Conservation (phyloP, 371 early-diverging fungal genomes). For the Mortierella sp. region DNA sequence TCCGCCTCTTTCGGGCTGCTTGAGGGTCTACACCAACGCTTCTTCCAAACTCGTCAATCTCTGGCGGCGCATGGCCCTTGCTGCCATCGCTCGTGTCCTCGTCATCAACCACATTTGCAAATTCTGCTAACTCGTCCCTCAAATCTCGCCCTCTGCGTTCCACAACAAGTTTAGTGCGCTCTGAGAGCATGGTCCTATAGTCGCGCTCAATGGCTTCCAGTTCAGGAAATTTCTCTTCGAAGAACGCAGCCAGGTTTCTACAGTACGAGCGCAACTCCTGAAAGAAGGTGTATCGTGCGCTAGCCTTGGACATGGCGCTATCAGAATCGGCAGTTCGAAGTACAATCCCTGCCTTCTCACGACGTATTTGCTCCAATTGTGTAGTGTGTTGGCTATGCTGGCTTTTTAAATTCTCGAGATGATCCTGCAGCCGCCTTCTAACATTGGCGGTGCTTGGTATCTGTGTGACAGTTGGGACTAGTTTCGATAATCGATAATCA, state of each 20-base stretch:
- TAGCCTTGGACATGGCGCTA: slow-evolving; percentile 62
- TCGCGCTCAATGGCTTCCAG: slow-evolving; percentile 73
- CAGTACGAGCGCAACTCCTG: slow-evolving; percentile 72
- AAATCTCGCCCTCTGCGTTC: slow-evolving; percentile 61
- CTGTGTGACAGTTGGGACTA: slow-evolving; percentile 66
- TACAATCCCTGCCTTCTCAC: slow-evolving; percentile 58
- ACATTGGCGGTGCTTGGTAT: slow-evolving; percentile 68
- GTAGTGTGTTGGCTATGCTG: slow-evolving; percentile 60
- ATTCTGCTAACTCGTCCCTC: slow-evolving; percentile 64
- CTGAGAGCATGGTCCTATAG: slow-evolving; percentile 60
- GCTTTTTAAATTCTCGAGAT: slow-evolving; percentile 53
- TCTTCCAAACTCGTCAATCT: slow-evolving; percentile 67
- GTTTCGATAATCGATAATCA: not conserved
- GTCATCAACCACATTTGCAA: slow-evolving; percentile 60
- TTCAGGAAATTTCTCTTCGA: slow-evolving; percentile 76
- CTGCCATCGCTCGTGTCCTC: slow-evolving; percentile 4
- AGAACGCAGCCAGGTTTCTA: slow-evolving; percentile 74
- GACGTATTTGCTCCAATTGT: slow-evolving; percentile 63
- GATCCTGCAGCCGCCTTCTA: slow-evolving; percentile 56
- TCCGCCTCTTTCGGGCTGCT: slow-evolving; percentile 56
- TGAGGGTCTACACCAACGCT: slow-evolving; percentile 45
- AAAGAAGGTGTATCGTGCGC: slow-evolving; percentile 75
- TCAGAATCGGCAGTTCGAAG: slow-evolving; percentile 57
- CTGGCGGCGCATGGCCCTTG: slow-evolving; percentile 31
- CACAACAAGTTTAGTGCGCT: slow-evolving; percentile 58